A percentile compares a stretch with the other conserved stretches of the same genome.
These are phyloP conservation scores for Hypoxylon fragiforme DNA, from an alignment of 495 filamentous ascomycete species.

Conservation along the genomic window DNA sequence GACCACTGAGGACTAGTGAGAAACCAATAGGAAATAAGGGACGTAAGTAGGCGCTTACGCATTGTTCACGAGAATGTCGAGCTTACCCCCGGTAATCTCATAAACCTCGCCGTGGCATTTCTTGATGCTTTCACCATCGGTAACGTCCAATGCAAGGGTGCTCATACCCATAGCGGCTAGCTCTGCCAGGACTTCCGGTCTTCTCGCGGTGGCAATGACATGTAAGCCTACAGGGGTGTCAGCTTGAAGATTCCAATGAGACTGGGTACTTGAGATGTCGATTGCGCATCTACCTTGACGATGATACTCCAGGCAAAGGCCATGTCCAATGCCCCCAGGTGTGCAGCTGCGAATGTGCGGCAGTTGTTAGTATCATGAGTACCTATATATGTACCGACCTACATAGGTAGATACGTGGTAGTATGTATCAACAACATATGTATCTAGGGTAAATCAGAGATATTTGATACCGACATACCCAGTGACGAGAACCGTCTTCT, in stretches of 20 bases:
- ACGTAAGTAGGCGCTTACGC: constrained; percentile 44
- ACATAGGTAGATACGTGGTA: not conserved
- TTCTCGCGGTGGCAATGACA: constrained; percentile 59
- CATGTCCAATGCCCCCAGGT: constrained; percentile 57
- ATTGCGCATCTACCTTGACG: constrained; percentile 41
- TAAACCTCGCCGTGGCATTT: constrained; percentile 50
- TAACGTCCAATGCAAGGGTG: constrained; percentile 55
- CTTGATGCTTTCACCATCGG: constrained; percentile 53
- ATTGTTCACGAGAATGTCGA: constrained; percentile 73
- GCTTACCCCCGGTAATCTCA: constrained; percentile 55
- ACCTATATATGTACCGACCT: not conserved
- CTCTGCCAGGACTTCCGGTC: constrained; percentile 47
- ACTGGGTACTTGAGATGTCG: too few species aligned
- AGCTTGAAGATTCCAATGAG: too few species aligned
- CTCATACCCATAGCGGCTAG: constrained; percentile 52
- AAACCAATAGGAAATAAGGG: not conserved
- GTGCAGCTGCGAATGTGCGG: constrained; percentile 50
- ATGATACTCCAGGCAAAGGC: constrained; percentile 54
- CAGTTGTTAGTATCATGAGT: constrained; percentile 4
- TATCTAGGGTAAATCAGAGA: too few species aligned
- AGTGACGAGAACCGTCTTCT: constrained; percentile 57
- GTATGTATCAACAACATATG: too few species aligned
- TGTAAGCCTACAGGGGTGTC: constrained; percentile 44
- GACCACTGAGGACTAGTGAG: constrained; percentile 43
- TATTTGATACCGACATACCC: constrained; percentile 39